phyloP scores from a whole-genome alignment of 495 filamentous ascomycete genomes.

The Alectoria sarmentosa region DNA sequence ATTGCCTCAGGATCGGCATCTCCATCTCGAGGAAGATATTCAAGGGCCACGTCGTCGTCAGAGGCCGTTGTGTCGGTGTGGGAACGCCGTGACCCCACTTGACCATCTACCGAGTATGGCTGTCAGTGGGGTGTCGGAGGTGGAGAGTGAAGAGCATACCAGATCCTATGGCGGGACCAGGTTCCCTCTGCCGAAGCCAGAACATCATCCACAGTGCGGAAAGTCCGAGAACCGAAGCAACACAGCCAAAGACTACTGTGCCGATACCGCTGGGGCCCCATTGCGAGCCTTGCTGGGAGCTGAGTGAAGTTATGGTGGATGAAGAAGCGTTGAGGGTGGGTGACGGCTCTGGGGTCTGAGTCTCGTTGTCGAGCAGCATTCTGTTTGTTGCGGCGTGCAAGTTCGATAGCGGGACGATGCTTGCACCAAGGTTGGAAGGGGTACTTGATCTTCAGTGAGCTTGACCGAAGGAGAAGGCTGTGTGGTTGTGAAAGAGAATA shows the following conservation, averaged over 20 bases:
- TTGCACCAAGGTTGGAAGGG: too few relatives aligned
- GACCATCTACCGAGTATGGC: neutral
- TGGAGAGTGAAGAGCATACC: neutral
- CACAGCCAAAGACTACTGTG: neutral
- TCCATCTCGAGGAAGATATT: neutral
- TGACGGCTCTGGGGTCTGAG: too few relatives aligned
- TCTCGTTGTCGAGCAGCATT: too few relatives aligned
- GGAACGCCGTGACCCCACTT: neutral
- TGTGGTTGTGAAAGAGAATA: too few relatives aligned
- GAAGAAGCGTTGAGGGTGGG: too few relatives aligned
- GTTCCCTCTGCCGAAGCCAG: neutral
- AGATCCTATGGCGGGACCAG: neutral
- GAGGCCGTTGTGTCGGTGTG: neutral
- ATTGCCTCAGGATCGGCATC: neutral
- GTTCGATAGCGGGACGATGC: too few relatives aligned
- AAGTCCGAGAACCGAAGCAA: neutral
- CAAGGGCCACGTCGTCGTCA: neutral
- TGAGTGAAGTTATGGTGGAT: neutral
- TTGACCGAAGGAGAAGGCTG: too few relatives aligned
- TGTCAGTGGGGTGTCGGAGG: neutral
- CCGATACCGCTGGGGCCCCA: neutral
- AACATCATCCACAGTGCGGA: neutral
- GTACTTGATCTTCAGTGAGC: too few relatives aligned
- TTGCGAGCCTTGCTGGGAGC: neutral
- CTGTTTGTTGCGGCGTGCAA: too few relatives aligned